Evolutionary conservation across 1,284 basidiomycete species (phyloP).

Genomic region (Takashimella tepidaria): DNA sequence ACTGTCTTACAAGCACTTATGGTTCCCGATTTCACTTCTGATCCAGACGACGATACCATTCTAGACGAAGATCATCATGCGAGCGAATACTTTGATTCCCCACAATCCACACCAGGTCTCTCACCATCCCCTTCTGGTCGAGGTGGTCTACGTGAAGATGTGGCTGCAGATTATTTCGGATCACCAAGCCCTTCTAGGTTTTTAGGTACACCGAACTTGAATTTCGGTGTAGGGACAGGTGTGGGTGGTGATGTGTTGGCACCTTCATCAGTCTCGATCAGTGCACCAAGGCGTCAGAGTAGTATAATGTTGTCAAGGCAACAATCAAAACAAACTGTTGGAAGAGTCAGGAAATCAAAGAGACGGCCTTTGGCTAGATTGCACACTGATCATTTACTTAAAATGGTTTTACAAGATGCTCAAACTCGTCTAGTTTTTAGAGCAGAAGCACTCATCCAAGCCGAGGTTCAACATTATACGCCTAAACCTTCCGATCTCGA

Average conservation of each 20-base stretch:
- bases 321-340: constrained; percentile 4
- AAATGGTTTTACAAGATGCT: constrained; percentile 87
- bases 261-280: background rate
- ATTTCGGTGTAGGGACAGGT: background rate
- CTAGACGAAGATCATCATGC: constrained; percentile 17
- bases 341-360: constrained; percentile 2
- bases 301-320: constrained; percentile 2
- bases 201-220: background rate
- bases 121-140: constrained; percentile 6
- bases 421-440: constrained; percentile 91
- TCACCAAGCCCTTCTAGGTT: background rate
- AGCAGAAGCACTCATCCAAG: constrained; percentile 80
- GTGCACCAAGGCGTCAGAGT: background rate
- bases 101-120: constrained; percentile 16
- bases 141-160: constrained; percentile 1
- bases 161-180: constrained; percentile 19
- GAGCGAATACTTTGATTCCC: constrained; percentile 13
- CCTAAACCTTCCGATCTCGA: constrained; percentile 67
- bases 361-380: constrained; percentile 53
- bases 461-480: constrained; percentile 74
- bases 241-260: background rate
- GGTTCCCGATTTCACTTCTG: constrained; percentile 61
- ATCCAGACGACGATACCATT: constrained; percentile 20
- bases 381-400: constrained; percentile 66
- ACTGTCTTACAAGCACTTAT: constrained; percentile 88